Evolutionary conservation across 345 rosid genomes (phyloP), one percentile per base, ranked within the genome.

Genomic region (Rhodamnia rubescens): DNA sequence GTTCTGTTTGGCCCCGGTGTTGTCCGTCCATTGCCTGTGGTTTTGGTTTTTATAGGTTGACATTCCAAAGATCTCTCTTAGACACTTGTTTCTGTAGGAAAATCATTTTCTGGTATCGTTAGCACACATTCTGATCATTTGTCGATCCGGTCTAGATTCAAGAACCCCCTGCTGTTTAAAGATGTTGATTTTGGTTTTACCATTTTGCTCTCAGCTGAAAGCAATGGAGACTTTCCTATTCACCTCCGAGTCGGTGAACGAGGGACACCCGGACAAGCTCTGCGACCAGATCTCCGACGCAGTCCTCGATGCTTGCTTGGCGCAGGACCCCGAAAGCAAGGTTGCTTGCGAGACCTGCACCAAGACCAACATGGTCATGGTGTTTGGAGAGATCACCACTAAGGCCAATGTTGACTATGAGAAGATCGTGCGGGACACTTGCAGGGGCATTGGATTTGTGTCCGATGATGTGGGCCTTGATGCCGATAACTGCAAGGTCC

Each of bases 291-390:
- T 94, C 88, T 94, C 96, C 9, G 95, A 94, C 36, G 96, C 96
- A 0, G 89, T 94, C 82, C 96, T 94, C 40, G 96, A 94, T 36
- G 95, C 96, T 52, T 94, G 96, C 42, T 87, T 94, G 53, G 92
- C 90, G 15, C 93, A 92, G 87, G 96, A 94, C 87, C 90, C 95
- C 3, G 96, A 94, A 57, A 94, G 96, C 92, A 94, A 92, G 88
- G 96, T 94, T 16, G 96, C 96, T 8, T 94, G 96, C 53, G 96
- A 94, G 89, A 94, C 95, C 7, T 94, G 96, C 86, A 92, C 93
- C 87, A 94, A 94, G 91, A 93, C 96, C 52, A 92, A 93, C 94
- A 92, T 92, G 96, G 96, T 93, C 86, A 93, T 93, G 96, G 94
- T 94, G 32, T 94, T 94, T 6, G 96, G 96, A 2, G 96, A 94